Evolutionary conservation across 768 basidiomycete genomes (phyloP).

Genomic region (Zangia roseola): DNA sequence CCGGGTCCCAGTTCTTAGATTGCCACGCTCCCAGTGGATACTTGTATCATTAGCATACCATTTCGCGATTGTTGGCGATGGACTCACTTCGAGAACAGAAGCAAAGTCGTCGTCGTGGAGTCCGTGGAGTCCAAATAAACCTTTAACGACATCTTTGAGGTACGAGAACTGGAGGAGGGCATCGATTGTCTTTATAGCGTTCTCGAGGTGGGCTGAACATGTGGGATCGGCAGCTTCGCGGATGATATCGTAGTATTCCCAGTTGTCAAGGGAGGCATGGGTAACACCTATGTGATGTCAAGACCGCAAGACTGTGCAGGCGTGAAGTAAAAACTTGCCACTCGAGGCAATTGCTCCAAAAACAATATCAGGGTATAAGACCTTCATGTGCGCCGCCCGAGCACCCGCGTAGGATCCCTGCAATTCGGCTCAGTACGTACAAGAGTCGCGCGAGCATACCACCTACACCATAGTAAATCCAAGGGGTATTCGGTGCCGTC

Average conservation of each 20-base stretch:
- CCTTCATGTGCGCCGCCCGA: conserved; percentile 86
- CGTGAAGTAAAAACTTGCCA: conserved; percentile 42
- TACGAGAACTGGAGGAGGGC: conserved; percentile 48
- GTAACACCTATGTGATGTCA: conserved; percentile 60
- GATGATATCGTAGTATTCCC: conserved; percentile 88
- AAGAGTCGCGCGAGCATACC: conserved; percentile 1
- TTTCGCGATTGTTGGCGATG: conserved; percentile 16
- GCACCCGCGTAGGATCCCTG: conserved; percentile 90
- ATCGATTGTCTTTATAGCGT: conserved; percentile 61
- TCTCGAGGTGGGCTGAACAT: conserved; percentile 59
- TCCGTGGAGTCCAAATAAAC: conserved; percentile 69
- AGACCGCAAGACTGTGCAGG: background rate
- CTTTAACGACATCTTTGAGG: conserved; percentile 57
- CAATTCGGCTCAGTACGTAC: background rate
- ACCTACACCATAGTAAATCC: conserved; percentile 91
- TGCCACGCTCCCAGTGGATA: conserved; percentile 75
- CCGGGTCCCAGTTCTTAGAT: conserved; percentile 82
- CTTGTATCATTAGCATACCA: conserved; percentile 30
- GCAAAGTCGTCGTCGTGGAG: conserved; percentile 81
- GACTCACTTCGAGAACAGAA: conserved; percentile 58
- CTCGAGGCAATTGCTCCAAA: conserved; percentile 89
- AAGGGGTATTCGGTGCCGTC: conserved; percentile 71
- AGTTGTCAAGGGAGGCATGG: conserved; percentile 76
- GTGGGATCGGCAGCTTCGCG: conserved; percentile 61
- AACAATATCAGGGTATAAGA: conserved; percentile 85